phyloP scores from a whole-genome alignment of 345 rosid genomes.

The Triadica sebifera region DNA sequence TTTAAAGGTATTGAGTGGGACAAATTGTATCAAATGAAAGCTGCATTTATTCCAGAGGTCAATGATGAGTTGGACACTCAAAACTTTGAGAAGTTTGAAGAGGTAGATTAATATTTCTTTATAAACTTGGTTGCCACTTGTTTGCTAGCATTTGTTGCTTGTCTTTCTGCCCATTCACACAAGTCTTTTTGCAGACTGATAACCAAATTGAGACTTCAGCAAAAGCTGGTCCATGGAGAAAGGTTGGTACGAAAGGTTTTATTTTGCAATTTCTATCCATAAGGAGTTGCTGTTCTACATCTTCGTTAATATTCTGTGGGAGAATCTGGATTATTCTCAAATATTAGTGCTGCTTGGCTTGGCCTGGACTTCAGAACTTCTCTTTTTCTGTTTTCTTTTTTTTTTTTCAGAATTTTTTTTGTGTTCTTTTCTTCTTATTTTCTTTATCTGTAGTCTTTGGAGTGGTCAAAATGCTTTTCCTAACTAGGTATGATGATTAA shows the following conservation, averaged over 20 bases:
- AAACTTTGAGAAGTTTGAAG: conserved; percentile 71
- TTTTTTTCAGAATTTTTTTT: no score
- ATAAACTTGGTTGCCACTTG: neutral
- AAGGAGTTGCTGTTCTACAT: neutral
- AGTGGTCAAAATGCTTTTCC: neutral
- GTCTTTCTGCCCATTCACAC: neutral
- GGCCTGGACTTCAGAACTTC: neutral
- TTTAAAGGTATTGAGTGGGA: conserved; percentile 62
- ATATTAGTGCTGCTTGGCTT: neutral
- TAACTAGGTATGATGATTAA: neutral
- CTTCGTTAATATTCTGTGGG: neutral
- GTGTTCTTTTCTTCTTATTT: no score
- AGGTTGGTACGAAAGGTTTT: conserved; percentile 24
- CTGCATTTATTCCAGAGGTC: conserved; percentile 64
- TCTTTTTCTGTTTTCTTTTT: no score
- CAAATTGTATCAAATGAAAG: conserved; percentile 52
- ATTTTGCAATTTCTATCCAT: conserved; percentile 1
- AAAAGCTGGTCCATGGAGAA: conserved; percentile 39
- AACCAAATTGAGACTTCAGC: conserved; percentile 26
- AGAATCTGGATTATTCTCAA: neutral
- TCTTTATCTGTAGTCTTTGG: neutral
- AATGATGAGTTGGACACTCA: conserved; percentile 60
- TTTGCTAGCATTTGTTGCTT: neutral
- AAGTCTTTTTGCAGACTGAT: conserved; percentile 24
- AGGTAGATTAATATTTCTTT: conserved; percentile 33